These are phyloP conservation scores for Coniochaeta sp. DNA, from an alignment of 2,329 filamentous ascomycete species.

Conservation along the genomic window DNA sequence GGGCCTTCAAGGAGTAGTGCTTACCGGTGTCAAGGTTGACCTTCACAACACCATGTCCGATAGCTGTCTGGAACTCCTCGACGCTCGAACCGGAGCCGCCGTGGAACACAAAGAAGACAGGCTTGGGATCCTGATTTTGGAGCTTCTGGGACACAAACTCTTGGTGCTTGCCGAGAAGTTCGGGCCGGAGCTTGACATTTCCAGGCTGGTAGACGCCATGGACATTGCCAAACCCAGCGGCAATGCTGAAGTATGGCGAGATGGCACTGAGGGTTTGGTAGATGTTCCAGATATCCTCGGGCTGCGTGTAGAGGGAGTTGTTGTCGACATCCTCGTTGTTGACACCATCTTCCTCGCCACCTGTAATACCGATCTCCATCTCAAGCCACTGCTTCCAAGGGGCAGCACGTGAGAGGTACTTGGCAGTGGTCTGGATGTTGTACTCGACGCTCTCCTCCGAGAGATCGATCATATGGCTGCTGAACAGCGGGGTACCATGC, in stretches of 20 bases:
- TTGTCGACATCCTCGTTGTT: slow-evolving; percentile 99
- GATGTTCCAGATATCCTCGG: slow-evolving; percentile 90
- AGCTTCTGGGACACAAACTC: slow-evolving; percentile 78
- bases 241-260: slow-evolving; percentile 95
- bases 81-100: slow-evolving; percentile 89
- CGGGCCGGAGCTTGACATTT: slow-evolving; percentile 94
- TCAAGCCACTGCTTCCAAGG: slow-evolving; percentile 83
- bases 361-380: slow-evolving; percentile 94
- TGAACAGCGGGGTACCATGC: slow-evolving; percentile 88
- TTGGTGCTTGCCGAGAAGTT: slow-evolving; percentile 96
- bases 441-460: slow-evolving; percentile 84
- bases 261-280: slow-evolving; percentile 79
- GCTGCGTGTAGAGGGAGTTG: slow-evolving; percentile 76
- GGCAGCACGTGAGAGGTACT: slow-evolving; percentile 88
- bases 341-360: slow-evolving; percentile 68
- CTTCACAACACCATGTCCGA: slow-evolving; percentile 93
- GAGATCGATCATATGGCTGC: slow-evolving; percentile 96
- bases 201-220: slow-evolving; percentile 96
- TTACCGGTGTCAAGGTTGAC: slow-evolving; percentile 89
- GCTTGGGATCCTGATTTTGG: slow-evolving; percentile 67
- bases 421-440: slow-evolving; percentile 87
- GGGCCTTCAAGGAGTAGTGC: too few species aligned
- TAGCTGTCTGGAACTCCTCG: slow-evolving; percentile 83
- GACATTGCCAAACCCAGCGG: slow-evolving; percentile 81
- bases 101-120: slow-evolving; percentile 99